Percentiles rank a stretch among this genome's conserved stretches.
Evolutionary conservation across 257 asterid genomes (phyloP).

Genomic region (Asclepias syriaca): DNA sequence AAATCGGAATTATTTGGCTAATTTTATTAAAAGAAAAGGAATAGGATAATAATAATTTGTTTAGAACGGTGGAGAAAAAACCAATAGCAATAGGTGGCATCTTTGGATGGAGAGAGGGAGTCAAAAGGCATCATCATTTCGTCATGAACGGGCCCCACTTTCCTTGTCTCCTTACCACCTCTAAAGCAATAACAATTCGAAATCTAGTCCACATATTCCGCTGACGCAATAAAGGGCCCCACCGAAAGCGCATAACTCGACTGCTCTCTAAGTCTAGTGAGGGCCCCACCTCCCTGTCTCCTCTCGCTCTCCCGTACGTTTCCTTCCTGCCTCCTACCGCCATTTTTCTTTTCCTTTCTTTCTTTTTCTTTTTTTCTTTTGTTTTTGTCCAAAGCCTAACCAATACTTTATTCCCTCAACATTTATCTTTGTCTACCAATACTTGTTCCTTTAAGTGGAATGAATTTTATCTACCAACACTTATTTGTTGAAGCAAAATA

Average conservation of each 20-base stretch:
- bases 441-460: too few species aligned
- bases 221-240: slow-evolving; percentile 39
- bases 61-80: too few species aligned
- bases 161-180: not conserved
- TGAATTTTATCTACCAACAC: too few species aligned
- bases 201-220: slow-evolving; percentile 48
- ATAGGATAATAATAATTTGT: too few species aligned
- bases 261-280: slow-evolving; percentile 15
- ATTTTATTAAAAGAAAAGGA: too few species aligned
- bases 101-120: not conserved
- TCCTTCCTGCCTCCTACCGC: slow-evolving; percentile 9
- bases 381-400: too few species aligned
- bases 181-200: slow-evolving; percentile 7
- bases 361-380: not conserved
- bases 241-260: slow-evolving; percentile 24
- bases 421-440: too few species aligned
- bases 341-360: not conserved
- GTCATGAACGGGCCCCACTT: not conserved
- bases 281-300: slow-evolving; percentile 34
- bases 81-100: too few species aligned
- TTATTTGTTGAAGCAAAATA: too few species aligned
- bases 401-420: too few species aligned
- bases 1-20: too few species aligned
- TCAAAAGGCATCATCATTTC: not conserved
- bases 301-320: slow-evolving; percentile 36